Evolutionary conservation across 2,329 filamentous ascomycete species (phyloP).

Genomic region (Trichophyton schoenleinii): DNA sequence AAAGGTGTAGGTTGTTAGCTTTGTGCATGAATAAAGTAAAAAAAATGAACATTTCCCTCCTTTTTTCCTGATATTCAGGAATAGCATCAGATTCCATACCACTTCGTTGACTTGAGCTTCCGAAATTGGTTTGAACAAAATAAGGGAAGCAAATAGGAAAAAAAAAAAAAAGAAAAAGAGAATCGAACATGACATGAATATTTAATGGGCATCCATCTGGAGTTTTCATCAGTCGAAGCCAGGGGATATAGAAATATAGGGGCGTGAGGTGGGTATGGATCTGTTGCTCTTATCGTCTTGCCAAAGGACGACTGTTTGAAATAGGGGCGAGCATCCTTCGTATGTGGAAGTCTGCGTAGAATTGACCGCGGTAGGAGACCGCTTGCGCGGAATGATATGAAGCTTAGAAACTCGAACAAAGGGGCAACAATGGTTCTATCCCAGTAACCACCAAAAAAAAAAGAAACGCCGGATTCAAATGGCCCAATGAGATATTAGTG

Average conservation of each 20-base stretch:
- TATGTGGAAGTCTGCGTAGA: neutral
- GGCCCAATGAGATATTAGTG: slow-evolving; percentile 1
- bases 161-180: neutral
- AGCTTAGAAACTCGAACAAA: neutral
- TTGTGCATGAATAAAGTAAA: neutral
- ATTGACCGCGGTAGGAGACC: neutral
- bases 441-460: neutral
- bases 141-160: neutral
- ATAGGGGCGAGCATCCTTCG: neutral
- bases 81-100: neutral
- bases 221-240: neutral
- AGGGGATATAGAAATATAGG: neutral
- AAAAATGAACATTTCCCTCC: neutral
- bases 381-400: neutral
- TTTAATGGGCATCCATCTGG: neutral
- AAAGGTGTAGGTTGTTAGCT: neutral
- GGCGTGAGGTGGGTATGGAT: neutral
- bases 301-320: no score
- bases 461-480: neutral
- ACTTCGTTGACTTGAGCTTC: neutral
- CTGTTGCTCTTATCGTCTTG: neutral
- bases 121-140: neutral
- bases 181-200: neutral
- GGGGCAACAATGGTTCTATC: neutral
- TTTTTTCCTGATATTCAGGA: neutral